phyloP scores from a whole-genome alignment of 164 flowering plant genomes.

The Vitis rupestris region DNA sequence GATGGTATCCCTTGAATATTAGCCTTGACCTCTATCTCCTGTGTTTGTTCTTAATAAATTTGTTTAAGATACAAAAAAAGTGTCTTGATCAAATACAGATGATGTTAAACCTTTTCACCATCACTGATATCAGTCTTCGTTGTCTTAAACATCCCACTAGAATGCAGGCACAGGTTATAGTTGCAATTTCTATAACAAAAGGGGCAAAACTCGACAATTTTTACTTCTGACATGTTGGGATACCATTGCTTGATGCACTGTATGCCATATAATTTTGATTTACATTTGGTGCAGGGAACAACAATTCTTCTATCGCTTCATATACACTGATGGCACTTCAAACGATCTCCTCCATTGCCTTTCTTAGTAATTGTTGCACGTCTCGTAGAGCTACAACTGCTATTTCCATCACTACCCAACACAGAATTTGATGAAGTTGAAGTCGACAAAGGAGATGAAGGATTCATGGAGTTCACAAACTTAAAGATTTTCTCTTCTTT shows the following conservation, averaged over 20 bases:
- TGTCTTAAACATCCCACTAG: slow-evolving; percentile 42
- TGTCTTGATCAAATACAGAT: slow-evolving; percentile 40
- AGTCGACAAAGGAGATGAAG: slow-evolving; percentile 16
- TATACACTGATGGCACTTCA: slow-evolving; percentile 61
- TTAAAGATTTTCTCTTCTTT: slow-evolving; percentile 2
- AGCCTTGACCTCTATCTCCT: slow-evolving; percentile 22
- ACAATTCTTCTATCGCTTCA: slow-evolving; percentile 34
- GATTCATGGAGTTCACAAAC: background rate
- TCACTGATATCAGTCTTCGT: slow-evolving; percentile 31
- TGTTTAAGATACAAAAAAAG: slow-evolving; percentile 57
- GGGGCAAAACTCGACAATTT: slow-evolving; percentile 56
- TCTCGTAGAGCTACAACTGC: background rate
- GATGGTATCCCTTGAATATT: too few species aligned
- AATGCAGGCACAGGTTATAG: slow-evolving; percentile 59
- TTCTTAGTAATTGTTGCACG: background rate
- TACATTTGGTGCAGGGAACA: slow-evolving; percentile 52
- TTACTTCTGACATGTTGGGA: slow-evolving; percentile 41
- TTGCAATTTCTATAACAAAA: slow-evolving; percentile 71
- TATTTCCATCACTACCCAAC: slow-evolving; percentile 6
- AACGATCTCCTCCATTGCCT: background rate
- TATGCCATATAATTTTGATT: slow-evolving; percentile 43
- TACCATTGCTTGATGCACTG: slow-evolving; percentile 61
- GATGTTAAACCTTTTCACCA: slow-evolving; percentile 42
- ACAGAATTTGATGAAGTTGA: slow-evolving; percentile 13
- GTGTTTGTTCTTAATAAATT: slow-evolving; percentile 49